phyloP scores from a whole-genome alignment of 495 filamentous ascomycete genomes.

The Tuber microsphaerosporum region DNA sequence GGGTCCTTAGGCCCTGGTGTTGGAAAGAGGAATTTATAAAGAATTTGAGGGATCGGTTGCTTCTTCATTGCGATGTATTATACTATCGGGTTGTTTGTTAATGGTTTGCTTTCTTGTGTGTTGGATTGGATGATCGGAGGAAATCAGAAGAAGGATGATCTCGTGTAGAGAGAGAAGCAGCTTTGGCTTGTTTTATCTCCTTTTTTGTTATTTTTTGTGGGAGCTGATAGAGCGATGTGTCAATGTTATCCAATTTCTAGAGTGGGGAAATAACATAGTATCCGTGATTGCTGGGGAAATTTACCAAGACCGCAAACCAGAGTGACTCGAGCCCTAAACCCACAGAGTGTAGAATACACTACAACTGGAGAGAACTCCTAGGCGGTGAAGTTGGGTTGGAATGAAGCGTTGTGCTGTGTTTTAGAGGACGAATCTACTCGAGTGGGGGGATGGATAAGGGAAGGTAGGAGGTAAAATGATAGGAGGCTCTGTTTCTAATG shows the following conservation, averaged over 20 bases:
- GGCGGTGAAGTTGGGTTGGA: neutral
- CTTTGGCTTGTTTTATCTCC: neutral
- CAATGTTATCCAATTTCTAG: neutral
- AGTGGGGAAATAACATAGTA: neutral
- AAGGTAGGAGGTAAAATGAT: neutral
- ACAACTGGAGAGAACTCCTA: neutral
- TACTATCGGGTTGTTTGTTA: neutral
- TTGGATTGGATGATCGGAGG: neutral
- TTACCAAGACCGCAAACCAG: neutral
- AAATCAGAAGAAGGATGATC: neutral
- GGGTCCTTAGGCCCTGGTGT: conserved; percentile 25
- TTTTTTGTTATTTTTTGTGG: neutral
- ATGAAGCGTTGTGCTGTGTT: neutral
- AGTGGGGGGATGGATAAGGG: neutral
- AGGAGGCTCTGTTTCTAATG: neutral
- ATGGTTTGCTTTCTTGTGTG: neutral
- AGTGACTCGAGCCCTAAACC: neutral
- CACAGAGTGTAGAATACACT: neutral
- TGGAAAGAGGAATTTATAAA: conserved; percentile 33
- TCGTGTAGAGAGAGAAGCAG: neutral
- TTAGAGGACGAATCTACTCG: neutral
- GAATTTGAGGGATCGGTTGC: conserved; percentile 26
- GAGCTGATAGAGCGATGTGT: neutral
- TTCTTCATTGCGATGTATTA: conserved; percentile 23
- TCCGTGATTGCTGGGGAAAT: neutral